A percentile compares a stretch with the other conserved stretches of the same genome.
These are phyloP conservation scores for Ceratocystis lukuohia DNA, from an alignment of 2,329 filamentous ascomycete species.

Conservation along the genomic window DNA sequence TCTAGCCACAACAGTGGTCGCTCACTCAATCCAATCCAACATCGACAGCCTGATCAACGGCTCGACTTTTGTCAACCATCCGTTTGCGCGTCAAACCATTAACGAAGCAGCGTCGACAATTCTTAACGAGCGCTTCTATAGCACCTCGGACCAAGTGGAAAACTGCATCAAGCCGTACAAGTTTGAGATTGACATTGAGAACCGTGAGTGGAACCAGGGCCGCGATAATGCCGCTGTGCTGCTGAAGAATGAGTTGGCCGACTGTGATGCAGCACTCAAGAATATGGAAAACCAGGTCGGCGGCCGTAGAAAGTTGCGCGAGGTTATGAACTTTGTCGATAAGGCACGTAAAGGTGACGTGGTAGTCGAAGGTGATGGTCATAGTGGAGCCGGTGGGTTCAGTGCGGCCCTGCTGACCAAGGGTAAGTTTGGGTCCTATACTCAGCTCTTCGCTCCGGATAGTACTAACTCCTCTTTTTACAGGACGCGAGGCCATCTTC, in stretches of 20 bases:
- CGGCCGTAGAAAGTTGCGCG: conserved; percentile 68
- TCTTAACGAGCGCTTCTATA: conserved; percentile 86
- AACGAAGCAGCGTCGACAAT: conserved; percentile 81
- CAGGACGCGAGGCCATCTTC: conserved; percentile 86
- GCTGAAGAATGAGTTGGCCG: conserved; percentile 74
- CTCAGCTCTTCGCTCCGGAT: no score
- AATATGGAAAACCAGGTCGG: conserved; percentile 64
- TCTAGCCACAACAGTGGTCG: conserved; percentile 81
- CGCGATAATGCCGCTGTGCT: conserved; percentile 68
- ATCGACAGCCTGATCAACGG: conserved; percentile 64
- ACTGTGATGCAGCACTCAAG: conserved; percentile 68
- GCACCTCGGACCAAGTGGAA: conserved; percentile 93
- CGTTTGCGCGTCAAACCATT: conserved; percentile 86
- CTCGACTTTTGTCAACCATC: conserved; percentile 80
- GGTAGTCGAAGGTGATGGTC: conserved; percentile 67
- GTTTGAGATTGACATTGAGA: conserved; percentile 90
- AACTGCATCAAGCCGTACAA: conserved; percentile 99
- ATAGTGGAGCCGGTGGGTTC: conserved; percentile 83
- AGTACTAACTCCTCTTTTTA: conserved; percentile 23
- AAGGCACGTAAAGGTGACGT: conserved; percentile 77
- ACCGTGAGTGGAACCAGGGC: conserved; percentile 73
- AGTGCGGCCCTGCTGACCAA: conserved; percentile 71
- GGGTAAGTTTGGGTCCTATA: conserved; percentile 40
- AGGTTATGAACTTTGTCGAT: conserved; percentile 86
- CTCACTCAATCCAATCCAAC: conserved; percentile 71